Evolutionary conservation across 2,329 filamentous ascomycete genomes (phyloP), one percentile per base, ranked within the genome.

Genomic region (Ramichloridium luteum): DNA sequence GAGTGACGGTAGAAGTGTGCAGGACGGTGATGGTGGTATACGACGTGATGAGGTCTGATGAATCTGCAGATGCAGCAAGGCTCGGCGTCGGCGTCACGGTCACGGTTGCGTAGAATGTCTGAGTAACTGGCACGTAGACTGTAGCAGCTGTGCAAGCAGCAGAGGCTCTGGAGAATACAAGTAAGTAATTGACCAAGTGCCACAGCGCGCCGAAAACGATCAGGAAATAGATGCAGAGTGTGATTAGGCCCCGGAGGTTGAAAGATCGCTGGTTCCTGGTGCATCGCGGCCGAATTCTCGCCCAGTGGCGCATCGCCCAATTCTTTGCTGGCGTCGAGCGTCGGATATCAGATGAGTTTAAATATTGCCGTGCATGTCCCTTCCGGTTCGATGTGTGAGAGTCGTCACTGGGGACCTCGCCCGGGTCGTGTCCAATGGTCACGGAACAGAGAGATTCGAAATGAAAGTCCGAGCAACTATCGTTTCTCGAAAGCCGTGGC

Each of bases 161-260:
- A 30, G 40, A 43, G 25, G 36, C 49, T 36, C 48, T 52, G 35
- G 44, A 43, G 16, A 31, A 25, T 16, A 30, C 16, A 28, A 54
- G 47, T 50, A 53, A 47, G 45, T 47, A 43, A 33, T 47, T 43
- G 32, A 46, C 16, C 38, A 49, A 16, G 6, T 23, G 26, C 17
- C 39, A 44, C 3, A 46, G 23, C 4, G 36, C 16, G n/a, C 48
- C 45, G 29, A 48, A 44, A 25, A 45, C 43, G 30, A 50, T 29
- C 27, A 47, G 22, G 30, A 48, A 35, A 13, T 39, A 27, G 16
- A 45, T 41, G 23, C 43, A 11, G 6, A 41, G 26, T 26, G 34
- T 13, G 25, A 46, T 36, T 27, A 38, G 27, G 14, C 17, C 20
- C n/a, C n/a, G n/a, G n/a, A n/a, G n/a, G n/a, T n/a, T n/a, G n/a